Evolutionary conservation across 352 stramenopile genomes (phyloP).

Genomic region (Pythium chondricola): DNA sequence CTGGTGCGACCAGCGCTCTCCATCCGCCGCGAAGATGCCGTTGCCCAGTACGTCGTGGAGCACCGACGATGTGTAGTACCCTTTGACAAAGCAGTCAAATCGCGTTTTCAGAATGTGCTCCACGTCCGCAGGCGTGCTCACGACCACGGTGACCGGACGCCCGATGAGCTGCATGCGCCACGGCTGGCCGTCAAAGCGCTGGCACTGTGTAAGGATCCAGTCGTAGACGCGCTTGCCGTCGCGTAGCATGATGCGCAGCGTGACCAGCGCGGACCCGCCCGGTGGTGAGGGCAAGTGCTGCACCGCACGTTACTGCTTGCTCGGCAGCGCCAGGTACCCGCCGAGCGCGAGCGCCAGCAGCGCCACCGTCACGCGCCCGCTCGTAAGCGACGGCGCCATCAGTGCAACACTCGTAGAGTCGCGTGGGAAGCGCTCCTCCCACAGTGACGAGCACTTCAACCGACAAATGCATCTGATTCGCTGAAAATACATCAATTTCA

Average conservation of each 20-base stretch:
- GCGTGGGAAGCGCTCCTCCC: too few species aligned
- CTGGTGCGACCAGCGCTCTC: constrained; percentile 47
- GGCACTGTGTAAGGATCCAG: constrained; percentile 45
- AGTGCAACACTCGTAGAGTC: too few species aligned
- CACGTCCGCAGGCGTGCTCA: constrained; percentile 25
- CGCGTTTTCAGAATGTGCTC: constrained; percentile 48
- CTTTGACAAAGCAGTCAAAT: constrained; percentile 56
- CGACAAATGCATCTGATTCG: too few species aligned
- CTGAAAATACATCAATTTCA: too few species aligned
- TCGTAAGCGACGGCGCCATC: not conserved
- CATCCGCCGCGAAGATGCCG: constrained; percentile 61
- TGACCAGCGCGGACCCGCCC: constrained; percentile 34
- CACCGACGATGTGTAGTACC: constrained; percentile 25
- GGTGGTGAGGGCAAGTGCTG: constrained; percentile 22
- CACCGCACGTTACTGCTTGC: not conserved
- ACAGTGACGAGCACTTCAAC: too few species aligned
- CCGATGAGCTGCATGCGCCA: constrained; percentile 38
- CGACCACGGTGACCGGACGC: constrained; percentile 22
- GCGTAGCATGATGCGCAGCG: constrained; percentile 33
- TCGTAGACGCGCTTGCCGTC: constrained; percentile 45
- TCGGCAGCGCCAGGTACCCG: not conserved
- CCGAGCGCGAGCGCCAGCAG: not conserved
- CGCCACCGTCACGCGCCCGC: not conserved
- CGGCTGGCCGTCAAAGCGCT: constrained; percentile 27
- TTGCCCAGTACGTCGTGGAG: constrained; percentile 53